phyloP scores from a whole-genome alignment of 108 stramenopile species.

The Cyclotella baltica region DNA sequence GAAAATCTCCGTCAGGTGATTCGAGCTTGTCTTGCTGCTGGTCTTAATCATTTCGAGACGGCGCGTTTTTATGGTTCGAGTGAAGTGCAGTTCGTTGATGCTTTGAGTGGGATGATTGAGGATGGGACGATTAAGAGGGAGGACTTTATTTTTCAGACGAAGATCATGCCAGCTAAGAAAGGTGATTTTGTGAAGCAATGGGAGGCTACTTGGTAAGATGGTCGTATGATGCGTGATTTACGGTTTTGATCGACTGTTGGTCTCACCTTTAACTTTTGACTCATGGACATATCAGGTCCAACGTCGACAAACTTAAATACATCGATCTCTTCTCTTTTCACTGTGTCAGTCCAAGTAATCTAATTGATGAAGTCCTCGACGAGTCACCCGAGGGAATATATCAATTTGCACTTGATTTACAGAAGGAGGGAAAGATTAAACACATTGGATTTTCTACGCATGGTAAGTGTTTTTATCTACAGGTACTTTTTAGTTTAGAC shows the following conservation, averaged over 20 bases:
- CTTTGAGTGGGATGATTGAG: slow-evolving; percentile 50
- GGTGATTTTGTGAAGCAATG: slow-evolving; percentile 60
- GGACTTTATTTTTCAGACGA: slow-evolving; percentile 84
- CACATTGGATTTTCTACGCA: slow-evolving; percentile 84
- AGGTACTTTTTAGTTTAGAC: too few species aligned
- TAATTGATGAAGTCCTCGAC: slow-evolving; percentile 50
- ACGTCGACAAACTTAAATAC: slow-evolving; percentile 58
- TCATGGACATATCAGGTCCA: too few species aligned
- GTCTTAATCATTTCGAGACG: slow-evolving; percentile 87
- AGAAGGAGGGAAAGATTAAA: slow-evolving; percentile 61
- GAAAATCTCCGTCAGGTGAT: slow-evolving; percentile 59
- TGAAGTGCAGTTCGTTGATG: slow-evolving; percentile 65
- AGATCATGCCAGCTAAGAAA: slow-evolving; percentile 51
- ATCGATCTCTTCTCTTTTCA: slow-evolving; percentile 79
- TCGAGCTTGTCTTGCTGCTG: slow-evolving; percentile 54
- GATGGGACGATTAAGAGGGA: slow-evolving; percentile 54
- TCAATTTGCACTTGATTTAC: slow-evolving; percentile 42
- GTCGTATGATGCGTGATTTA: too few species aligned
- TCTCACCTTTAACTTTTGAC: too few species aligned
- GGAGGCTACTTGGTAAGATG: slow-evolving; percentile 49
- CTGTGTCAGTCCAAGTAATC: slow-evolving; percentile 45
- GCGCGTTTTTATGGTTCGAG: slow-evolving; percentile 72
- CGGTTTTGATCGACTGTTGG: too few species aligned
- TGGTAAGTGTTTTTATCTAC: too few species aligned
- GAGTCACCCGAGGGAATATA: slow-evolving; percentile 55